A percentile compares a stretch with the other conserved stretches of the same genome.
phyloP scores from a whole-genome alignment of 352 stramenopile species.

The Plasmopara muralis region DNA sequence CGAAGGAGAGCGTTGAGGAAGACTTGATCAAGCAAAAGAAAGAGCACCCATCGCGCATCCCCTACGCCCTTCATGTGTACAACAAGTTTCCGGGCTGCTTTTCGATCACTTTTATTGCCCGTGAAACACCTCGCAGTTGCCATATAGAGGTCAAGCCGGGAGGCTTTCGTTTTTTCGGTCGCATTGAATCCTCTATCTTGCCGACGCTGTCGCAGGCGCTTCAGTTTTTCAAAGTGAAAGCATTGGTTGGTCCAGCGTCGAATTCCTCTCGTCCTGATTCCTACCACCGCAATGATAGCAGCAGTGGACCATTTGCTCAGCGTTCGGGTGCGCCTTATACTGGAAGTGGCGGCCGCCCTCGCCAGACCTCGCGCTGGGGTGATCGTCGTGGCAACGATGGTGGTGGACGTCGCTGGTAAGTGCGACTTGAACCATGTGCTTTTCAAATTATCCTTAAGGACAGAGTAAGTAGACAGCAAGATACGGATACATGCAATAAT shows the following conservation, averaged over 20 bases:
- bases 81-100: constrained; percentile 85
- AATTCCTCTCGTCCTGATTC: constrained; percentile 34
- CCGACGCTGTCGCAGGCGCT: constrained; percentile 71
- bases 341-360: constrained; percentile 39
- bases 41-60: constrained; percentile 71
- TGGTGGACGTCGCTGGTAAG: constrained; percentile 26
- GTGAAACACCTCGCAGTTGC: constrained; percentile 75
- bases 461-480: too few species aligned
- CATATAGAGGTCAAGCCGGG: constrained; percentile 84
- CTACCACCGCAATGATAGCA: constrained; percentile 41
- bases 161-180: constrained; percentile 82
- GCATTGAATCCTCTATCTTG: constrained; percentile 81
- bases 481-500: too few species aligned
- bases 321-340: constrained; percentile 33
- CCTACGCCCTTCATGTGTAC: constrained; percentile 81
- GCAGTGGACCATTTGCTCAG: constrained; percentile 56
- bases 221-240: constrained; percentile 89
- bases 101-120: constrained; percentile 84
- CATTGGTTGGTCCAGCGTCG: constrained; percentile 46
- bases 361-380: constrained; percentile 62
- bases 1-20: constrained; percentile 73
- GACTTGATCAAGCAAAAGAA: constrained; percentile 88
- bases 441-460: too few species aligned
- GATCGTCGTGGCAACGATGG: constrained; percentile 44
- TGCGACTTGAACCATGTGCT: not conserved